These are phyloP conservation scores for Geranium brycei DNA, from an alignment of 345 rosid species.

Conservation along the genomic window DNA sequence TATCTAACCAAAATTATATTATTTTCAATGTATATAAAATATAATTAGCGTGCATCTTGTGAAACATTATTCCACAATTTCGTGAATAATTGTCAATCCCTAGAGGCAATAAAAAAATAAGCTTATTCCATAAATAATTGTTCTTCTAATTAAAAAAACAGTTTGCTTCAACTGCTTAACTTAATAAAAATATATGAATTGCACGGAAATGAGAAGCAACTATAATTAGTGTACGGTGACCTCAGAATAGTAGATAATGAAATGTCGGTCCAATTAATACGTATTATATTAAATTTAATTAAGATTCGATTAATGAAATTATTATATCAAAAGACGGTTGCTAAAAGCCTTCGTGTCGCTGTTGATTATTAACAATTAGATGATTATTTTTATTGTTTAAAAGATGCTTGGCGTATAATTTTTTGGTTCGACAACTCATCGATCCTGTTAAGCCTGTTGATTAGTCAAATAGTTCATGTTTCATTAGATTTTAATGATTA, in stretches of 20 bases:
- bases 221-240: neutral
- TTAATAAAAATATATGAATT: neutral
- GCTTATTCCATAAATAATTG: too few relatives aligned
- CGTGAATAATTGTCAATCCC: neutral
- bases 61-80: neutral
- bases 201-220: neutral
- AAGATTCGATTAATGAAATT: slow-evolving; percentile 4
- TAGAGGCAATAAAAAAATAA: neutral
- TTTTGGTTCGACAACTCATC: neutral
- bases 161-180: too few relatives aligned
- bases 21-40: neutral
- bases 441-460: neutral
- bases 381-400: too few relatives aligned
- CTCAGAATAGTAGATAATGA: slow-evolving; percentile 4
- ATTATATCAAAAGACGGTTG: slow-evolving; percentile 9
- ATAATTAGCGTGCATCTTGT: neutral
- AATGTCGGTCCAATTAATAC: slow-evolving; percentile 14
- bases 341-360: slow-evolving; percentile 4
- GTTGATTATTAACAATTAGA: neutral
- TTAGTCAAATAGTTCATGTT: neutral
- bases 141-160: too few relatives aligned
- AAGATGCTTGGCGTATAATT: too few relatives aligned
- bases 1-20: slow-evolving; percentile 1
- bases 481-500: neutral
- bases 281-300: slow-evolving; percentile 6